Base-by-base conservation (phyloP, 495 filamentous ascomycete species). In the Penicillium maclennaniae region DNA sequence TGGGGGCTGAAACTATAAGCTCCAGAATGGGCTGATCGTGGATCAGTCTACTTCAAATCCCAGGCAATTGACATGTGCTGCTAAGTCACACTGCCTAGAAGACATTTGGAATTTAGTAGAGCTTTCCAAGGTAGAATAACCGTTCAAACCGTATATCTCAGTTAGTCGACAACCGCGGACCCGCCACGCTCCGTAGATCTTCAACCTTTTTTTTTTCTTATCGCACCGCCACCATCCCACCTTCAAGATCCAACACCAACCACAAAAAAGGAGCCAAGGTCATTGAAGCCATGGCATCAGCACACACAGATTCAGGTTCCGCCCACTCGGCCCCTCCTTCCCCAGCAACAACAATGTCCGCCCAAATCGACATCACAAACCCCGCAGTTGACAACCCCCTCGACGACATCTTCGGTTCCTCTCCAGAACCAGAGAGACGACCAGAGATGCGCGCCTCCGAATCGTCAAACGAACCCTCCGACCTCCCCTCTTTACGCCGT, bases 401-500 rank as follows among this genome's bases (percentile, higher is more conserved):
- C 19, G 73, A 75, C 60, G 73, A 76, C 57, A 74, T 76, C 63
- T 76, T 76, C 59, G 71, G 73, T 53, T 75, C 72, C 38, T 76
- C 73, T n/a, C 73, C 68, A 23, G 69, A 65, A 14, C 54, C 8
- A 5, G 43, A 50, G 23, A 50, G 44, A 10, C 14, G 39, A 9
- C 20, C 41, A 17, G 42, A 20, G 28, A 27, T 39, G n/a, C 14
- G 47, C 15, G 42, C 41, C 20, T 4, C 23, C 38, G 9, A 36
- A 12, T 1, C 51, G 6, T 26, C 55, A 14, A 19, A 53, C 47
- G 79, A 85, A 50, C 77, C 73, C 17, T 87, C 85, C 39, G 89
- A 93, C 58, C 78, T 91, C 45, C 86, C 87, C n/a, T 81, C 85
- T 46, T 80, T 95, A 14, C 83, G 83, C 53, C 73, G 79, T 39